phyloP scores from a whole-genome alignment of 352 stramenopile genomes.

The Phytophthora fragariae region DNA sequence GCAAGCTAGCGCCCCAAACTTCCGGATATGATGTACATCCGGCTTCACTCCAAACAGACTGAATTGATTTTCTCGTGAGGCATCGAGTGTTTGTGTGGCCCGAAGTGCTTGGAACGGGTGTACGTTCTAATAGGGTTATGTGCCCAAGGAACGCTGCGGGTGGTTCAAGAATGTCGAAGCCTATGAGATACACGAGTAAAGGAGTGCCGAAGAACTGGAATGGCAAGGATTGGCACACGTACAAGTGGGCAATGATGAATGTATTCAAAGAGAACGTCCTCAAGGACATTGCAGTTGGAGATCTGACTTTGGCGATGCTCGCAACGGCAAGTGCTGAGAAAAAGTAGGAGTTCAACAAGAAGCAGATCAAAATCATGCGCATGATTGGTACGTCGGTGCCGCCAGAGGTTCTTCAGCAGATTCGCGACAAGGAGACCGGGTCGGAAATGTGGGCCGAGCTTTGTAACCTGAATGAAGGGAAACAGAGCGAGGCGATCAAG shows the following conservation, averaged over 20 bases:
- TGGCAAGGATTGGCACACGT: not conserved
- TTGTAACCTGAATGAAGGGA: no score
- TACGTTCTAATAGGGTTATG: no score
- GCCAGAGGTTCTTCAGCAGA: slow-evolving; percentile 6
- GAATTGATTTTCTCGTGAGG: no score
- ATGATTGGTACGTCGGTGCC: slow-evolving; percentile 9
- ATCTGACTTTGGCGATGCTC: not conserved
- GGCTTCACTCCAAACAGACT: slow-evolving; percentile 19
- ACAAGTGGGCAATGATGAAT: slow-evolving; percentile 1
- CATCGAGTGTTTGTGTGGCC: no score
- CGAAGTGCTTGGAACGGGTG: no score
- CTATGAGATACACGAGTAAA: slow-evolving; percentile 25
- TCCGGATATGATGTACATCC: slow-evolving; percentile 21
- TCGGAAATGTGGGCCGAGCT: slow-evolving; percentile 8
- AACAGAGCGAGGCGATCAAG: no score
- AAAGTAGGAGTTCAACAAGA: slow-evolving; percentile 7
- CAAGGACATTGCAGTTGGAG: not conserved
- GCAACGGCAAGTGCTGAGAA: not conserved
- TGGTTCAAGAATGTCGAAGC: no score
- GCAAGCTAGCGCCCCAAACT: slow-evolving; percentile 18
- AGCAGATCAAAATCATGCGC: slow-evolving; percentile 11
- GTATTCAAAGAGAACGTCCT: not conserved
- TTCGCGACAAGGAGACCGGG: slow-evolving; percentile 9
- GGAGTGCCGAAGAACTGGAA: slow-evolving; percentile 14
- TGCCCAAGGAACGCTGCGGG: no score